Evolutionary conservation across 2,329 filamentous ascomycete genomes (phyloP).

Genomic region (Colletotrichum sp.): DNA sequence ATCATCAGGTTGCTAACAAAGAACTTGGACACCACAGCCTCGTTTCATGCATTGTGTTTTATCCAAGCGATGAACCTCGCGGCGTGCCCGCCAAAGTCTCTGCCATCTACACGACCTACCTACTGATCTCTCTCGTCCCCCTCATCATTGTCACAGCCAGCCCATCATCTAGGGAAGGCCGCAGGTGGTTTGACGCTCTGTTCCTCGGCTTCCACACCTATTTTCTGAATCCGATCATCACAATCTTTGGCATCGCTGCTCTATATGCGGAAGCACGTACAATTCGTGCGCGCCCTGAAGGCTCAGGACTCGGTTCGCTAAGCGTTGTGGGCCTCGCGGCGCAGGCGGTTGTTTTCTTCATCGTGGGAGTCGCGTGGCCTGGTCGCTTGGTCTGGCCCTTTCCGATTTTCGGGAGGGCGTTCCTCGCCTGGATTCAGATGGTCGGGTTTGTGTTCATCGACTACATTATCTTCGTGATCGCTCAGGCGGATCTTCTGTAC

Average conservation of each 20-base stretch:
- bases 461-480: background rate
- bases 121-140: background rate
- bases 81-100: background rate
- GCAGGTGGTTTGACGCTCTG: background rate
- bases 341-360: background rate
- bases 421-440: background rate
- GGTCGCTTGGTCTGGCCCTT: background rate
- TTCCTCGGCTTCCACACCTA: background rate
- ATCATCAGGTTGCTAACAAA: background rate
- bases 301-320: background rate
- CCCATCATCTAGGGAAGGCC: background rate
- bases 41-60: background rate
- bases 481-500: background rate
- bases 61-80: background rate
- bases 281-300: background rate
- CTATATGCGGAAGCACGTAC: background rate
- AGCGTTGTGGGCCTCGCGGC: background rate
- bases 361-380: background rate
- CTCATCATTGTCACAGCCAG: background rate
- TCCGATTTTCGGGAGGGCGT: background rate
- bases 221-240: background rate
- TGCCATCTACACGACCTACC: background rate
- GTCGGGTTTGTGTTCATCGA: background rate
- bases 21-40: background rate
- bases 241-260: background rate